These are phyloP conservation scores for Colletotrichum phormii DNA, from an alignment of 2,329 filamentous ascomycete genomes.

Conservation along the genomic window DNA sequence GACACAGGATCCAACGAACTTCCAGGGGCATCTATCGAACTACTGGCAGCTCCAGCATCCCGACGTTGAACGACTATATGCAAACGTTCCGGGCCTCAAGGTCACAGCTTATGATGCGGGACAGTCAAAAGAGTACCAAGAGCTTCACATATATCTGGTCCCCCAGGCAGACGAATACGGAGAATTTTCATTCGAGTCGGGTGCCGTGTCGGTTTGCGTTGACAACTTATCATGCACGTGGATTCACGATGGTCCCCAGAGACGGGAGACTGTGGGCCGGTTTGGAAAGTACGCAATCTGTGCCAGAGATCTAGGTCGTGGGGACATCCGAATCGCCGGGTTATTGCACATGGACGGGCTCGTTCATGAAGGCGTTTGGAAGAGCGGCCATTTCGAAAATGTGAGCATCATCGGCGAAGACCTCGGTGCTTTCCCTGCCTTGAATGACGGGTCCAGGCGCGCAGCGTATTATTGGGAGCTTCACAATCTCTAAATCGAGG, in stretches of 20 bases:
- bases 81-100: accelerated
- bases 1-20: neutral
- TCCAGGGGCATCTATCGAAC: neutral
- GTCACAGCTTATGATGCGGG: neutral
- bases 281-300: neutral
- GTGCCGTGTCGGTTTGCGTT: neutral
- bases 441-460: neutral
- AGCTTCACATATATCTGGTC: neutral
- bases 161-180: neutral
- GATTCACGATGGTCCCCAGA: neutral
- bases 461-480: accelerated
- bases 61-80: neutral
- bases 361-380: neutral
- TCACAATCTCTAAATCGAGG: too few species aligned
- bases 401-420: neutral
- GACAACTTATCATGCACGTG: neutral
- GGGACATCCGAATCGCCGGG: neutral
- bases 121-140: neutral
- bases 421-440: neutral
- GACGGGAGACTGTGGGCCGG: neutral
- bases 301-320: neutral
- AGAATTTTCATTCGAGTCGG: neutral
- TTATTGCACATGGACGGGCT: neutral
- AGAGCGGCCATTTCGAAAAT: neutral
- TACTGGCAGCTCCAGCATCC: neutral